Percentiles rank a stretch among this genome's conserved stretches.
Evolutionary conservation across 164 flowering plant genomes (phyloP).

Genomic region (Aristolochia californica): DNA sequence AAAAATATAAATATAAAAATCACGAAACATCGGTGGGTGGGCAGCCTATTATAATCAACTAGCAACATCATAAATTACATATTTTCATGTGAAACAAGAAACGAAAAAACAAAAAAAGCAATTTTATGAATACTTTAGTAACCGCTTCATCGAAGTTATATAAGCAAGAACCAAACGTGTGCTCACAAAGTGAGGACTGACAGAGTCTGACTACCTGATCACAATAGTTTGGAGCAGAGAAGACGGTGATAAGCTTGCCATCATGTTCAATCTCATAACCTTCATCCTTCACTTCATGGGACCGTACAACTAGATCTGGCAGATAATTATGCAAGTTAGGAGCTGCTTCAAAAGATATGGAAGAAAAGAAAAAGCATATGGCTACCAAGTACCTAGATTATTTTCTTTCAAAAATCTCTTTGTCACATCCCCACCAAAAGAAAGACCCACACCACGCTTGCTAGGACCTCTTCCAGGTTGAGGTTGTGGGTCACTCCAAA

Average conservation of each 20-base stretch:
- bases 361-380: too few relatives aligned
- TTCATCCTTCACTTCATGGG: slow-evolving; percentile 98
- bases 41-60: too few relatives aligned
- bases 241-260: slow-evolving; percentile 93
- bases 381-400: slow-evolving; percentile 45
- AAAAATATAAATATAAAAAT: too few relatives aligned
- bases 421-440: slow-evolving; percentile 93
- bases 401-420: slow-evolving; percentile 83
- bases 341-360: not conserved
- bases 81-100: too few relatives aligned
- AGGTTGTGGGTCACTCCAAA: slow-evolving; percentile 99
- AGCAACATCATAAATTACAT: too few relatives aligned
- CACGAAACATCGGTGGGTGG: too few relatives aligned
- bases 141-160: not conserved
- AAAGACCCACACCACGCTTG: slow-evolving; percentile 95
- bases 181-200: not conserved
- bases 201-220: slow-evolving; percentile 75
- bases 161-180: too few relatives aligned
- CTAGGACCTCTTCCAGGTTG: slow-evolving; percentile 88
- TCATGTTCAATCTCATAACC: slow-evolving; percentile 96
- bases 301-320: slow-evolving; percentile 79
- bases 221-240: slow-evolving; percentile 99
- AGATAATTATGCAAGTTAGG: slow-evolving; percentile 2
- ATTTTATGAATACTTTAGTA: too few relatives aligned
- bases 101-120: too few relatives aligned